A percentile compares a stretch with the other conserved stretches of the same genome.
Evolutionary conservation across 108 stramenopile species (phyloP).

Genomic region (Nitzschia sp.): DNA sequence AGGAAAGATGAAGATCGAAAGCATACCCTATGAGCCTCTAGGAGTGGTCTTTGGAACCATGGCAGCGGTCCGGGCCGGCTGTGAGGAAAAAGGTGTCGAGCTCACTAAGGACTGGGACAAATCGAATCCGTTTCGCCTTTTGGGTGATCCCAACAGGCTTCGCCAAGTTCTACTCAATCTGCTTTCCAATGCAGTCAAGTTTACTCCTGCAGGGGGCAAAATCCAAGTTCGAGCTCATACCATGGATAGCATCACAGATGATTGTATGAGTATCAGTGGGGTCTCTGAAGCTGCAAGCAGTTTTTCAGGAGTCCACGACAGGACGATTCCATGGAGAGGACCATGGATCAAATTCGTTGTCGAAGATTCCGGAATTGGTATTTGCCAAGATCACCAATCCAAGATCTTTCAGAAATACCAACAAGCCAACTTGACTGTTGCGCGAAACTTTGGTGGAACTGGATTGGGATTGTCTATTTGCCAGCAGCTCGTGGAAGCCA

Average conservation of each 20-base stretch:
- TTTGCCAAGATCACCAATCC: slow-evolving; percentile 23
- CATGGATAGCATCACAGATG: not conserved
- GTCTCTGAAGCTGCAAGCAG: not conserved
- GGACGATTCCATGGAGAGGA: not conserved
- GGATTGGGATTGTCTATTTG: slow-evolving; percentile 60
- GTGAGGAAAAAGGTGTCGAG: slow-evolving; percentile 32
- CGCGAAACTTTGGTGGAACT: slow-evolving; percentile 53
- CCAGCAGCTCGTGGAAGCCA: slow-evolving; percentile 34
- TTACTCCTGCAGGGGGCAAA: slow-evolving; percentile 44
- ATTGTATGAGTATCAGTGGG: not conserved
- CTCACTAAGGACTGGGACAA: slow-evolving; percentile 7
- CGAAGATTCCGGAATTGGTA: slow-evolving; percentile 60
- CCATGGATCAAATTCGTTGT: slow-evolving; percentile 35
- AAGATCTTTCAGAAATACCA: slow-evolving; percentile 49
- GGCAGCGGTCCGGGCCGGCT: slow-evolving; percentile 29
- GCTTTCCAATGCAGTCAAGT: slow-evolving; percentile 63
- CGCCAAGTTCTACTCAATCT: slow-evolving; percentile 62
- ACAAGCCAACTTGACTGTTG: slow-evolving; percentile 40
- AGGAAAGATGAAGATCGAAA: slow-evolving; percentile 54
- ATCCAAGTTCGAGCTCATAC: not conserved
- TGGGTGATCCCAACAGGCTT: slow-evolving; percentile 59
- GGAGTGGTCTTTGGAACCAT: slow-evolving; percentile 43
- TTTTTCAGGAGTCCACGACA: not conserved
- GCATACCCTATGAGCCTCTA: slow-evolving; percentile 40
- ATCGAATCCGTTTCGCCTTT: slow-evolving; percentile 26